Percentiles rank a stretch among this genome's conserved stretches.
Evolutionary conservation across 164 flowering plant genomes (phyloP).

Genomic region (Cinnamomum micranthum): DNA sequence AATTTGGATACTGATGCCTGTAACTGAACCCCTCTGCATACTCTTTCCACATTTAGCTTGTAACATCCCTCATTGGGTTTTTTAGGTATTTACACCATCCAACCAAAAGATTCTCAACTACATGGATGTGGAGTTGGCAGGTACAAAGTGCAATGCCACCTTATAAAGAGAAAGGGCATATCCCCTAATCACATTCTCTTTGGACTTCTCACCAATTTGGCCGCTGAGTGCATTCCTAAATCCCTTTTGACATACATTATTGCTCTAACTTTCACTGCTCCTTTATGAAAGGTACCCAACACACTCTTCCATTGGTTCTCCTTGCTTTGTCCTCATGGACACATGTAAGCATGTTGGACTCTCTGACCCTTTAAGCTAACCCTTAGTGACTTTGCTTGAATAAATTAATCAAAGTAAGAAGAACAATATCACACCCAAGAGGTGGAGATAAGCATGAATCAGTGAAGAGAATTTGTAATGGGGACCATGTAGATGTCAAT

Average conservation of each 20-base stretch:
- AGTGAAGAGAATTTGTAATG: neutral
- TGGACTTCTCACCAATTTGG: neutral
- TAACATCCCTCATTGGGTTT: neutral
- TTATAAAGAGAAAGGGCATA: neutral
- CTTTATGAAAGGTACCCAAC: neutral
- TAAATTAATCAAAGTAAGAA: conserved; percentile 6
- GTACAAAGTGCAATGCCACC: neutral
- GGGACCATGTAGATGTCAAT: conserved; percentile 5
- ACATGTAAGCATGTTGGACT: conserved; percentile 1
- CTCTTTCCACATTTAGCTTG: conserved; percentile 1
- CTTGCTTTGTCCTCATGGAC: neutral
- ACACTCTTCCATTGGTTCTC: neutral
- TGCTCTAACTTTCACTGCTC: neutral
- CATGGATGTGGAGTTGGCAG: neutral
- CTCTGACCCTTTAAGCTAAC: neutral
- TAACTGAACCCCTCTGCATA: neutral
- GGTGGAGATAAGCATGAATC: conserved; percentile 13
- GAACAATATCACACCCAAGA: neutral
- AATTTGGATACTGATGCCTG: neutral
- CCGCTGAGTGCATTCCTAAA: neutral
- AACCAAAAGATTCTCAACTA: conserved; percentile 1
- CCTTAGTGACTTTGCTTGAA: neutral
- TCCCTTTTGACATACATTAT: neutral
- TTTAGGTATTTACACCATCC: neutral
- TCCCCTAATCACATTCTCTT: neutral